Evolutionary conservation across 305 asterid genomes (phyloP), one percentile per base, ranked within the genome.

Genomic region (Solanum aculeatissimum): DNA sequence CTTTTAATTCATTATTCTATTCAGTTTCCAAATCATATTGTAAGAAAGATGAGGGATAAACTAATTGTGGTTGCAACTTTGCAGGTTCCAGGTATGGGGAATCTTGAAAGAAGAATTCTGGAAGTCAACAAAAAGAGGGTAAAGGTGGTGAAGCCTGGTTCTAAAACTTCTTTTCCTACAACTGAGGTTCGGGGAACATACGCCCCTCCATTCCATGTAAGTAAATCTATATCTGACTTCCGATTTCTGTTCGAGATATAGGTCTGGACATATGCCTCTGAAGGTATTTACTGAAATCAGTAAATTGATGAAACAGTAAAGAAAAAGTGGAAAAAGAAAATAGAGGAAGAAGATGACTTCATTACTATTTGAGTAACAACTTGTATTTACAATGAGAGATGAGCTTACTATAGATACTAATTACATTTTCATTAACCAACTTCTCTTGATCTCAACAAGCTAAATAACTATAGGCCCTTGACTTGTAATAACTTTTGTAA

Each of bases 171-270:
- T 10, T 95, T 97, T 85, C 97, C 98, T 9, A 68, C 97, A 15
- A 94, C 98, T 58, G 98, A 97, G 91, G 92, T 97, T 85, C 98
- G 98, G 15, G 99, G 98, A 85, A 91, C 88, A 84, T 97, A 94
- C 82, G 84, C 97, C 83, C 99, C 98, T 70, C 99, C 99, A 9
- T 97, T 97, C 93, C 99, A 95, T 87, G 99, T 97, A 92, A 42
- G 94, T 86, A 14, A 65, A 47, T 89, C 83, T 23, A 84, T 40
- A 55, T 43, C 58, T 5, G 49, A 58, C 43, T 81, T 43, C 60
- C 7, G 7, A 49, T 27, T 45, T 57, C 45, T 81, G 74, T 81
- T 60, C 32, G 18, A 81, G 62, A 81, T 81, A 40, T 53, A 29
- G n/a, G 47, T 53, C 32, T 78, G 15, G 66, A 9, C 63, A 27